Evolutionary conservation across 768 basidiomycete species (phyloP).

Genomic region (Podaxis carcinomalis): DNA sequence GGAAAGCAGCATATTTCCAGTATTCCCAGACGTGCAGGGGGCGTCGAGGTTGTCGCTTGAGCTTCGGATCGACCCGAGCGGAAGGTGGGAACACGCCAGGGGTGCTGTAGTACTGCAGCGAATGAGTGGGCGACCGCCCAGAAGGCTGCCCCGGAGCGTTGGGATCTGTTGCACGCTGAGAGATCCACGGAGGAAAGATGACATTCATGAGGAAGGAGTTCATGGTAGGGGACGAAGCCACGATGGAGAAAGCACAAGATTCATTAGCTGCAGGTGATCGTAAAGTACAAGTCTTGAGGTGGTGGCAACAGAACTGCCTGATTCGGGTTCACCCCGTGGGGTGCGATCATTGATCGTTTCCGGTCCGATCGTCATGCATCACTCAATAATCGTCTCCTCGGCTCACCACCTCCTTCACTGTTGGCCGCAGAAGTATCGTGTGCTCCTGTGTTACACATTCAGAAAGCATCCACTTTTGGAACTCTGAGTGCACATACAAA

Average conservation of each 20-base stretch:
- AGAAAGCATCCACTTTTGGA: not conserved
- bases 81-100: slow-evolving; percentile 72
- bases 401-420: slow-evolving; percentile 80
- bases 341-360: not conserved
- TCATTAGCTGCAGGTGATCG: slow-evolving; percentile 4
- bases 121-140: slow-evolving; percentile 24
- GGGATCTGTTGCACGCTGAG: slow-evolving; percentile 8
- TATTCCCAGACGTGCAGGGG: slow-evolving; percentile 65
- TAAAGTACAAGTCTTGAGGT: slow-evolving; percentile 4
- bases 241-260: slow-evolving; percentile 7
- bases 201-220: slow-evolving; percentile 13
- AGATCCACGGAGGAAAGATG: slow-evolving; percentile 12
- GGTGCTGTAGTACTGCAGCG: slow-evolving; percentile 54
- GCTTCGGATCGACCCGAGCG: slow-evolving; percentile 62
- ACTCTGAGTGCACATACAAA: slow-evolving; percentile 46
- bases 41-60: slow-evolving; percentile 52
- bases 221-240: slow-evolving; percentile 2
- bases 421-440: slow-evolving; percentile 80
- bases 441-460: slow-evolving; percentile 56
- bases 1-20: slow-evolving; percentile 68
- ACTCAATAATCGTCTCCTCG: slow-evolving; percentile 76
- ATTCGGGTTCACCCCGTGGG: slow-evolving; percentile 9
- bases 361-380: slow-evolving; percentile 16
- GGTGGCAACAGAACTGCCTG: not conserved
- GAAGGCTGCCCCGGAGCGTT: slow-evolving; percentile 18